Evolutionary conservation across 2,329 filamentous ascomycete genomes (phyloP).

Genomic region (Monilinia polystroma): DNA sequence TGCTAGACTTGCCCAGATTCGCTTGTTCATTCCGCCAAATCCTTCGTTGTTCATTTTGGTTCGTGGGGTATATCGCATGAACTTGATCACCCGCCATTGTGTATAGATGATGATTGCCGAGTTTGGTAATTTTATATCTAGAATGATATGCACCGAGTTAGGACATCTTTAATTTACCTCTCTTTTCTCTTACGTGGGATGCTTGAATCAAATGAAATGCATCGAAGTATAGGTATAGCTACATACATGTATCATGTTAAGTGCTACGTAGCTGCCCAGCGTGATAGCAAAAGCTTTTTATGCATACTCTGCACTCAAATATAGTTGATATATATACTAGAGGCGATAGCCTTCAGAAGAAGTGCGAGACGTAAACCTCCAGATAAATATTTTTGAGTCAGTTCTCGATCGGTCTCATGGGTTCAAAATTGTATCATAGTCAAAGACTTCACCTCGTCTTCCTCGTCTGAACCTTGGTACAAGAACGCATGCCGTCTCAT

Average conservation of each 20-base stretch:
- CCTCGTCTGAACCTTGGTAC: background rate
- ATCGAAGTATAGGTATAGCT: background rate
- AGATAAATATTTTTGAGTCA: background rate
- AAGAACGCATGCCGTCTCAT: background rate
- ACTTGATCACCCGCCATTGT: constrained; percentile 11
- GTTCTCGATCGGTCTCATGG: background rate
- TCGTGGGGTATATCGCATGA: background rate
- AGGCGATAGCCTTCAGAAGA: background rate
- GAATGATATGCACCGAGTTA: background rate
- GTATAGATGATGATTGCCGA: background rate
- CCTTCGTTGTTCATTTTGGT: background rate
- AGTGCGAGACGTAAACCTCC: background rate
- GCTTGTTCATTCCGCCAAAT: background rate
- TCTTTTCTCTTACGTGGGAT: constrained; percentile 8
- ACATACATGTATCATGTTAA: constrained; percentile 1
- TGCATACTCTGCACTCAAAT: background rate
- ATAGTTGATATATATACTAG: background rate
- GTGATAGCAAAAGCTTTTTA: background rate
- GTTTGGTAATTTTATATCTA: background rate
- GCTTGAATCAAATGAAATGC: constrained; percentile 12
- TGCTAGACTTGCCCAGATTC: background rate
- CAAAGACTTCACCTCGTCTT: background rate
- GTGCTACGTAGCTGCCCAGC: background rate
- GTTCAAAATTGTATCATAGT: background rate
- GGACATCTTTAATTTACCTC: background rate